These are phyloP conservation scores for Cutaneotrichosporon cavernicola DNA, from an alignment of 1,284 basidiomycete species.

Conservation along the genomic window DNA sequence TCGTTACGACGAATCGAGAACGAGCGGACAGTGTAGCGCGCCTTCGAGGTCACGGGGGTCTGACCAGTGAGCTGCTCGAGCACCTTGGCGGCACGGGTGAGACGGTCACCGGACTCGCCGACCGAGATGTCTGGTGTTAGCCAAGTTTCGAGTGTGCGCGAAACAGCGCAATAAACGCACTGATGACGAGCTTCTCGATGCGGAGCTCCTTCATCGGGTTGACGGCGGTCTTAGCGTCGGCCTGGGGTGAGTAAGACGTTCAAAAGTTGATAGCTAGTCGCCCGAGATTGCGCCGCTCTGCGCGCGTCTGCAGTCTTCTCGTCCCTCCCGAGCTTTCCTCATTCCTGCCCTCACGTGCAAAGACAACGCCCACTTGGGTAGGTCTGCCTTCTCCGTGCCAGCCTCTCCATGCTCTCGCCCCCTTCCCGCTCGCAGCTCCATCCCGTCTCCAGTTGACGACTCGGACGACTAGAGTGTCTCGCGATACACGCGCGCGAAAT, in stretches of 20 bases:
- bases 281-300: neutral
- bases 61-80: conserved; percentile 99
- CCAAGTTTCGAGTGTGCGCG: neutral
- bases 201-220: conserved; percentile 95
- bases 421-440: neutral
- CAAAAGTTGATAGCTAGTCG: neutral
- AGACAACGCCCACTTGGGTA: too few species aligned
- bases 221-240: conserved; percentile 81
- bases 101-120: conserved; percentile 98
- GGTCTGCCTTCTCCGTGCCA: neutral
- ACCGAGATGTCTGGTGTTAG: conserved; percentile 86
- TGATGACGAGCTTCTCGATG: conserved; percentile 99
- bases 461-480: neutral
- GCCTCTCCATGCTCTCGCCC: neutral
- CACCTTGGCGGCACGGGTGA: conserved; percentile 98
- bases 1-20: conserved; percentile 99
- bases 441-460: neutral
- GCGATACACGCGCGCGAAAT: neutral
- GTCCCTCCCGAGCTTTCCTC: neutral
- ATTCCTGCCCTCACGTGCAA: neutral
- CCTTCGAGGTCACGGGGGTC: conserved; percentile 98
- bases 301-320: neutral
- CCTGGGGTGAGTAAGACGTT: conserved; percentile 56
- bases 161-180: conserved; percentile 59
- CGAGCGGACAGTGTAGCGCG: conserved; percentile 97